Percentiles rank a stretch among this genome's conserved stretches.
phyloP scores from a whole-genome alignment of 2,329 filamentous ascomycete species.

The Lecanosticta acicola region DNA sequence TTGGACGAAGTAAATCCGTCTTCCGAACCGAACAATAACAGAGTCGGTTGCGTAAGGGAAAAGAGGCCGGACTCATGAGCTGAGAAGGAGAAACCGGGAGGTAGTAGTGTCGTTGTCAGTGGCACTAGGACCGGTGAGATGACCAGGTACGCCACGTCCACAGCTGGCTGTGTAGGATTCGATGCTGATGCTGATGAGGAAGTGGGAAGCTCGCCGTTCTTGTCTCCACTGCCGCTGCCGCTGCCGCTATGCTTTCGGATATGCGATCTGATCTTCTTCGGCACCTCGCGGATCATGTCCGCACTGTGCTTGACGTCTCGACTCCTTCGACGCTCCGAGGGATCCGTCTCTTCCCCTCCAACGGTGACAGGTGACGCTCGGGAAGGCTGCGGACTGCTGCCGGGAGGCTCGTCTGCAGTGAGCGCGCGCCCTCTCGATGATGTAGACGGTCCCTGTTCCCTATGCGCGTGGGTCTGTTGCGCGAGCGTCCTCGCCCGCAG shows the following conservation, averaged over 20 bases:
- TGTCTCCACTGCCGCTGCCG: background rate
- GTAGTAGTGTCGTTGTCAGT: slow-evolving; percentile 33
- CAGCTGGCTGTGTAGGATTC: slow-evolving; percentile 17
- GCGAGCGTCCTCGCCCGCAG: slow-evolving; percentile 64
- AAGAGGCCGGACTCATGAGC: slow-evolving; percentile 15
- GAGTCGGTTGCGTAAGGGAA: slow-evolving; percentile 52
- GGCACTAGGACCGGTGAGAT: slow-evolving; percentile 45
- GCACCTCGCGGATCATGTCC: slow-evolving; percentile 36
- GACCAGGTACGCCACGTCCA: slow-evolving; percentile 39
- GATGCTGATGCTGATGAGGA: slow-evolving; percentile 32
- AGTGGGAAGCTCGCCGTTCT: slow-evolving; percentile 12
- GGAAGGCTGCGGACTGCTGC: background rate
- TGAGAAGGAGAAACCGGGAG: slow-evolving; percentile 27
- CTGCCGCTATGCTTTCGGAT: slow-evolving; percentile 20
- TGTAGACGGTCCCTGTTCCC: slow-evolving; percentile 30
- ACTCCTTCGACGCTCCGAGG: slow-evolving; percentile 37
- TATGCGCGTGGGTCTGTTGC: slow-evolving; percentile 49
- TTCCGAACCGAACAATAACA: slow-evolving; percentile 68
- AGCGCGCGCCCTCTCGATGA: slow-evolving; percentile 20
- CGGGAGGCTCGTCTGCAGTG: slow-evolving; percentile 7
- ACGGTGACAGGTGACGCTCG: slow-evolving; percentile 26
- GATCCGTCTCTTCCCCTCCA: slow-evolving; percentile 45
- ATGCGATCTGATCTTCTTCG: slow-evolving; percentile 30
- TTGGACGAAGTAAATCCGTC: slow-evolving; percentile 67
- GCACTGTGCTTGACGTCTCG: slow-evolving; percentile 36